Base-by-base conservation (phyloP, 352 stramenopile species). In the Phytophthora idaei region DNA sequence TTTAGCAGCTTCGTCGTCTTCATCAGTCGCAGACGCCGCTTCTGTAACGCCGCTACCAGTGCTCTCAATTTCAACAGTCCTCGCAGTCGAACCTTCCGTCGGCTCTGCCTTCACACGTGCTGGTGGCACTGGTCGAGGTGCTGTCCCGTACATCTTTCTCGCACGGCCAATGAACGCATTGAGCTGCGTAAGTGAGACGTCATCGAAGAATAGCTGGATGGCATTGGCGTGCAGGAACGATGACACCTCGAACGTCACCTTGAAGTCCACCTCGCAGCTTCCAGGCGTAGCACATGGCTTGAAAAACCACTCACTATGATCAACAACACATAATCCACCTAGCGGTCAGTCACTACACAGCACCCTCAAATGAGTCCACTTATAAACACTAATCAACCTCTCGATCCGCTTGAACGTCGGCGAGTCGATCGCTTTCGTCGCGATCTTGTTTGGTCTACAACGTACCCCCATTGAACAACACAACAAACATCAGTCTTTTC, bases 341-440 rank as follows among this genome's bases (percentile, higher is more conserved):
- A 39, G 17, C 9, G 5, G 50, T 65, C 7, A 69, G 34, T 69
- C 17, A 61, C 56, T 39, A 54, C 27, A 12, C 29, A 68, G 15
- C 50, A 49, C 29, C 5, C 15, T n/a, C 41, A 42, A 46, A 6
- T 25, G 12, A 31, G 2, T 60, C 4, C 1, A 29, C 41, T 21
- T 21, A 49, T 17, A 17, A 66, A 46, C 27, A 14, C 17, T 28
- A 28, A 54, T 65, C 1, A 51, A 94, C 86, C 84, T 94, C 42
- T 94, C 87, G 63, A 94, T 93, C 49, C 83, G 83, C 70, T 94
- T 94, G 63, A 94, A 94, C 31, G 85, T 94, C 9, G 87, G 87
- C 28, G 87, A 94, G 44, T 94, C 81, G 41, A 94, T 91, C 14
- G 87, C 82, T 56, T 89, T 90, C 57, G 81, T 81, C 45, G 76